These are phyloP conservation scores for Cnidoscolus chayamansa DNA, from an alignment of 441 rosid species.

Conservation along the genomic window DNA sequence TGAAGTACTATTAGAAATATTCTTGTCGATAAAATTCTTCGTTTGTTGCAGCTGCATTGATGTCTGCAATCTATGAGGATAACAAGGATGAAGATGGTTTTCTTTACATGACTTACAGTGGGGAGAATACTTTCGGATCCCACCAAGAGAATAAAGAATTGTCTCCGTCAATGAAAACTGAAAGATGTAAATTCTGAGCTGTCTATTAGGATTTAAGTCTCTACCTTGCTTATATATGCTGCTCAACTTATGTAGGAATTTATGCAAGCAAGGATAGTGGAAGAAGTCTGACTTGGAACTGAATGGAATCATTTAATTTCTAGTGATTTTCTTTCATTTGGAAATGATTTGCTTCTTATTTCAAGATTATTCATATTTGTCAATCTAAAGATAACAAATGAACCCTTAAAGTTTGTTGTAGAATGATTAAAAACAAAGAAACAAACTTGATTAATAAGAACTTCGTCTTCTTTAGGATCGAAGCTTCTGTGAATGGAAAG, in stretches of 20 bases:
- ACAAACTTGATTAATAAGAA: neutral
- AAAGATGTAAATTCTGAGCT: slow-evolving; percentile 39
- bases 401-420: neutral
- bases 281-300: neutral
- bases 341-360: neutral
- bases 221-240: neutral
- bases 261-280: neutral
- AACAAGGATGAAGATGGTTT: slow-evolving; percentile 96
- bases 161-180: slow-evolving; percentile 24
- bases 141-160: slow-evolving; percentile 14
- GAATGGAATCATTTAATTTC: neutral
- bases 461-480: neutral
- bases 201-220: neutral
- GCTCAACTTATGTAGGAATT: neutral
- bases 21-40: neutral
- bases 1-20: neutral
- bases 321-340: neutral
- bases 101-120: slow-evolving; percentile 95
- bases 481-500: neutral
- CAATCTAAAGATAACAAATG: neutral
- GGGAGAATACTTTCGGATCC: slow-evolving; percentile 91
- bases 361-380: neutral
- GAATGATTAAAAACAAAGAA: neutral
- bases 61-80: slow-evolving; percentile 90
- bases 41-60: slow-evolving; percentile 60